A percentile compares a stretch with the other conserved stretches of the same genome.
Conservation (phyloP, 1,139 yeast species). For the Candida neerlandica region DNA sequence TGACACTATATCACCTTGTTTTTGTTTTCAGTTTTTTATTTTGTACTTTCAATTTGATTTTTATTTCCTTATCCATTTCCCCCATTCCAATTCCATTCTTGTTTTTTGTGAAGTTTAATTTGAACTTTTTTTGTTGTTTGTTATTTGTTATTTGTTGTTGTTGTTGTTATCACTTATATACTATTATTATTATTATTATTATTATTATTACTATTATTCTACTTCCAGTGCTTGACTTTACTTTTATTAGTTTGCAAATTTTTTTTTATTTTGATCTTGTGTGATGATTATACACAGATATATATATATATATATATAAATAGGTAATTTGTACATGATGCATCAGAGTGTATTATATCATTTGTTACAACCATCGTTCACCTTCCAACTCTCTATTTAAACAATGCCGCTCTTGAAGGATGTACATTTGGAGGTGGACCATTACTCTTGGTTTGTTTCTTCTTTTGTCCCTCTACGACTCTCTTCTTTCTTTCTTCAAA, state of each 20-base stretch:
- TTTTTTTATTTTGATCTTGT: background rate
- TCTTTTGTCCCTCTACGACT: slow-evolving; percentile 31
- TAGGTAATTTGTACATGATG: no score
- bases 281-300: background rate
- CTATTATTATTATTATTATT: no score
- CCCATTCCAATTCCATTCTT: background rate
- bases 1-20: background rate
- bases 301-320: background rate
- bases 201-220: background rate
- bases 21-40: slow-evolving; percentile 9
- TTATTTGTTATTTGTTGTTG: background rate
- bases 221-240: background rate
- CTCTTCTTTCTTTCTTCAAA: slow-evolving; percentile 62
- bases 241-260: background rate
- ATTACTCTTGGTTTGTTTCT: slow-evolving; percentile 28
- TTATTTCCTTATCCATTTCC: background rate
- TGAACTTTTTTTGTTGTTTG: no score
- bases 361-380: no score
- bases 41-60: background rate
- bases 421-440: slow-evolving; percentile 46
- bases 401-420: slow-evolving; percentile 57
- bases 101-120: no score
- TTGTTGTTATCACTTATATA: no score
- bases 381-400: slow-evolving; percentile 20
- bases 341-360: background rate